These are phyloP conservation scores for Trametes sanguinea DNA, from an alignment of 768 basidiomycete species.

Conservation along the genomic window DNA sequence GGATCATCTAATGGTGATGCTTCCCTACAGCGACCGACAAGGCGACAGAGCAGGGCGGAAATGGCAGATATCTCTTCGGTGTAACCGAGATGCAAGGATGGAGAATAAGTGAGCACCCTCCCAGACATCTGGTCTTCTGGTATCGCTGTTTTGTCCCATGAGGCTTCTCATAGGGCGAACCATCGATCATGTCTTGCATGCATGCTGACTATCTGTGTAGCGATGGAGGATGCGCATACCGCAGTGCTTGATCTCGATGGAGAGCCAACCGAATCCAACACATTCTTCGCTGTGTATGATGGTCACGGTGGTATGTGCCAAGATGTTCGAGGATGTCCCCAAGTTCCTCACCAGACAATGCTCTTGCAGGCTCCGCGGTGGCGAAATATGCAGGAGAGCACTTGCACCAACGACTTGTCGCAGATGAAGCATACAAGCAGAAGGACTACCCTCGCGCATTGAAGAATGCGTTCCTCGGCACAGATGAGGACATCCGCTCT, in stretches of 20 bases:
- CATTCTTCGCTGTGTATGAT: conserved; percentile 97
- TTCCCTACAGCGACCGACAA: conserved; percentile 71
- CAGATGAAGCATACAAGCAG: conserved; percentile 71
- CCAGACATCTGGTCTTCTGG: neutral
- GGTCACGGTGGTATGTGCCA: conserved; percentile 85
- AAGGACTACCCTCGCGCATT: conserved; percentile 75
- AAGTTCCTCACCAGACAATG: neutral
- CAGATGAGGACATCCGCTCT: conserved; percentile 90
- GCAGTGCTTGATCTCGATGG: conserved; percentile 70
- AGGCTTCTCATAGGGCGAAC: neutral
- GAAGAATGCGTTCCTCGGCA: conserved; percentile 88
- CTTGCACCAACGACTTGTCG: conserved; percentile 73
- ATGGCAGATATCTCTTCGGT: conserved; percentile 71
- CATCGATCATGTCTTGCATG: too few species aligned
- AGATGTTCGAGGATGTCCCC: conserved; percentile 4
- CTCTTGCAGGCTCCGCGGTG: conserved; percentile 67
- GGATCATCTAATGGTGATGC: neutral
- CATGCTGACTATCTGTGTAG: conserved; percentile 43
- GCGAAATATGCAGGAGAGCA: conserved; percentile 85
- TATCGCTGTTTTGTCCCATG: neutral
- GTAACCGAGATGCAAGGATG: conserved; percentile 99
- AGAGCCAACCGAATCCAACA: conserved; percentile 47
- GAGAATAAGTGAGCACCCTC: conserved; percentile 82
- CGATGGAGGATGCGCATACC: conserved; percentile 97
- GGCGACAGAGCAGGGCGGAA: conserved; percentile 69